Base-by-base conservation (phyloP, 2,329 filamentous ascomycete genomes). In the Alternaria ethzedia region DNA sequence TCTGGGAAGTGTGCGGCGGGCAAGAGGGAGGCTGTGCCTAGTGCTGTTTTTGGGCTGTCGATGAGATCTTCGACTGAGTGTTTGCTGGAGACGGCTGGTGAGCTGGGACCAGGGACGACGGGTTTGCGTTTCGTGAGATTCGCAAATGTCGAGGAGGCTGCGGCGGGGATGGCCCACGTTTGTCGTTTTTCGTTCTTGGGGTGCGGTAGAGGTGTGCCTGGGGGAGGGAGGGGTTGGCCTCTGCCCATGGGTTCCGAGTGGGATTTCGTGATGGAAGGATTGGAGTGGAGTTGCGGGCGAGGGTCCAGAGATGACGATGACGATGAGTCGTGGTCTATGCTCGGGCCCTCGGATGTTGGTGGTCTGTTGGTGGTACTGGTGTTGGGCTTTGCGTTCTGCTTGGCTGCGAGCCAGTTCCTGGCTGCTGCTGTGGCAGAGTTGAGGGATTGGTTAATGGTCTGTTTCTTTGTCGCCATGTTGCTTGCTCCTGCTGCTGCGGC, bases 211-310 rank as follows among this genome's bases (percentile, higher is more conserved):
- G 94, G 93, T 47, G 87, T 89, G 3, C 93, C 94, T 3, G 91
- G 92, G 9, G 93, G 93, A 50, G 93, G 93, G 17, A 97, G 83
- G 1, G 93, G 93, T 70, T 91, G 90, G 0, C 93, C 93, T 43
- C 93, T 87, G 2, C 94, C 94, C 83, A 96, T 93, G 2, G 93
- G 93, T 70, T 92, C 87, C 81, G 63, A 86, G 68, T 80, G 79
- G 8, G 80, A 76, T 62, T 73, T 70, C 3, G 59, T 56, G 9
- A 61, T 28, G 3, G 65, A 58, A 3, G 65, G 17, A 13, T 26
- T 52, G 3, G 59, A 44, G 21, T 60, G 63, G 9, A 61, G 54
- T 26, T 65, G 57, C 49, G 63, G 20, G 12, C 56, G 28, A 44
- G 64, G 12, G 4, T 49, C 56, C 50, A 63, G 28, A 63, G 49